Conservation (phyloP, 2,329 filamentous ascomycete species). For the Botrytis cinerea region DNA sequence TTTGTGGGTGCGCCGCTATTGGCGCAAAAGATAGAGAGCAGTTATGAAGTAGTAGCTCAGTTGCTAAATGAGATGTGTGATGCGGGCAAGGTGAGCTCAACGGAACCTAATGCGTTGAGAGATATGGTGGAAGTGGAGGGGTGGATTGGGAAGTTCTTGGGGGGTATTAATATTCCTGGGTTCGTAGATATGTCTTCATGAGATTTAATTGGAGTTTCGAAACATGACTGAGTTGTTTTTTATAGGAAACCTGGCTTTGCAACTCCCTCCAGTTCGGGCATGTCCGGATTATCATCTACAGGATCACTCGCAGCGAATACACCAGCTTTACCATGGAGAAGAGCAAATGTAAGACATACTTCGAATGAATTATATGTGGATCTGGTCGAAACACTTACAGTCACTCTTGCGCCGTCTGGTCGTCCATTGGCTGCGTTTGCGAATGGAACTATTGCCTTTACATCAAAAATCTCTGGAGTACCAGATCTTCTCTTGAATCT, state of each 20-base stretch:
- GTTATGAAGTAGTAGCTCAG: slow-evolving; percentile 93
- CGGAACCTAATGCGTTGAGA: slow-evolving; percentile 87
- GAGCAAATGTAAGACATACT: slow-evolving; percentile 90
- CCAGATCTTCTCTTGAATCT: slow-evolving; percentile 85
- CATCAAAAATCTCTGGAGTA: slow-evolving; percentile 89
- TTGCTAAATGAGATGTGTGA: slow-evolving; percentile 96
- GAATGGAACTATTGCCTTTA: slow-evolving; percentile 92
- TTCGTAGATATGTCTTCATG: slow-evolving; percentile 42
- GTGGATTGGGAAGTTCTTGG: slow-evolving; percentile 83
- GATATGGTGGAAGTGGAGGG: slow-evolving; percentile 92
- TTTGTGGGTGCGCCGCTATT: slow-evolving; percentile 88
- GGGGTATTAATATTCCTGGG: slow-evolving; percentile 82
- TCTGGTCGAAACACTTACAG: slow-evolving; percentile 83
- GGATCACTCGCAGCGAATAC: slow-evolving; percentile 47
- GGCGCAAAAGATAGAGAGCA: slow-evolving; percentile 81
- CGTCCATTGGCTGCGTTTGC: slow-evolving; percentile 83
- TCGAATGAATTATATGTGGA: slow-evolving; percentile 98
- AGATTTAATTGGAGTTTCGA: neutral
- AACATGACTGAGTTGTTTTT: neutral
- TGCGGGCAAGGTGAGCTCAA: slow-evolving; percentile 83
- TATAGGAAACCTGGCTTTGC: slow-evolving; percentile 40
- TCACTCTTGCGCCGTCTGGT: slow-evolving; percentile 88
- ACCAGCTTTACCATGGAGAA: slow-evolving; percentile 77
- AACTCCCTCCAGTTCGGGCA: slow-evolving; percentile 37
- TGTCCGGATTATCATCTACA: slow-evolving; percentile 41